Evolutionary conservation across 352 stramenopile species (phyloP), one percentile per base, ranked within the genome.

Genomic region (Pythium pectinolyticum): DNA sequence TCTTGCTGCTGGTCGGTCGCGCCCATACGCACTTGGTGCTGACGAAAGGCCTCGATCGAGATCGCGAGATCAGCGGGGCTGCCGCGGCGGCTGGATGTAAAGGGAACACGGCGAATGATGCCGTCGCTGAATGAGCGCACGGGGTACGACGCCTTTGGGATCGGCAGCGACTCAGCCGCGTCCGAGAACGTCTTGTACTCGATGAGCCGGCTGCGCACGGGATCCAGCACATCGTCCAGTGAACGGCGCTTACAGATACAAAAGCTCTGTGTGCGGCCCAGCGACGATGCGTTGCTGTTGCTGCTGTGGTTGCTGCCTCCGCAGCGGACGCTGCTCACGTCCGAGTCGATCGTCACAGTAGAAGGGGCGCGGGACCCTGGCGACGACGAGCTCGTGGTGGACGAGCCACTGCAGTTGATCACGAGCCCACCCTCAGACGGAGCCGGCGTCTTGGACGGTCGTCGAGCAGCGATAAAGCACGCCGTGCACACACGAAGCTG

Each of bases 131-230:
- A 89, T 11, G 84, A 91, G 15, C 82, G 82, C 10, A 61, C 63
- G 0, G 82, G 82, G 54, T 91, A 93, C 52, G 51, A 90, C 14
- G 74, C 73, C 46, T 88, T 90, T 6, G 79, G 78, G 31, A 93
- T 74, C 31, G 60, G 65, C 1, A 71, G 66, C 2, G 58, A 59
- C 3, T 82, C 70, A 2, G 71, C 58, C 22, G 40, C 69, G 9
- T 77, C 75, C 15, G 82, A 89, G 37, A 93, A 91, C 12, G 77
- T 89, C 78, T 90, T 91, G 74, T 93, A 89, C 64, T 93, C 81
- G 32, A 90, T 91, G 24, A 93, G 70, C 32, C 82, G 80, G 25
- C 67, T 89, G 15, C 82, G 82, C 20, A 93, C 82, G 5, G 84
- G 82, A 19, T 93, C 80, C 8, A 93, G 66, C 47, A 93, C 66